Percentiles rank a stretch among this genome's conserved stretches.
These are phyloP conservation scores for Penicillium waksmanii DNA, from an alignment of 495 filamentous ascomycete genomes.

Conservation along the genomic window DNA sequence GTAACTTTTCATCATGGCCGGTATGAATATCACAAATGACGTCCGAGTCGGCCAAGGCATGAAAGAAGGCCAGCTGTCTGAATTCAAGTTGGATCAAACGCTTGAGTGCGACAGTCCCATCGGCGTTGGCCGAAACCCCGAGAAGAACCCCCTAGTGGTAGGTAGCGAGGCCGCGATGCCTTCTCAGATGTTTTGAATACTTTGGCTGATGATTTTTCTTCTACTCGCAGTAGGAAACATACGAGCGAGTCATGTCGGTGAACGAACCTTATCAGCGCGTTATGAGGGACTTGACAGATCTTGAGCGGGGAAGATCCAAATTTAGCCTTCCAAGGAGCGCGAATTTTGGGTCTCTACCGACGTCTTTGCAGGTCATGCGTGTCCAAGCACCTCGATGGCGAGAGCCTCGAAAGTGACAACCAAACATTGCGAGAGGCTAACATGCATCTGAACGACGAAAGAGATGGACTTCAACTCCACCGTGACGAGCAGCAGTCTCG, in stretches of 20 bases:
- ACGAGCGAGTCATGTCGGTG: neutral
- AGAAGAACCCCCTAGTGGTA: too few relatives aligned
- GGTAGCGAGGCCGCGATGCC: too few relatives aligned
- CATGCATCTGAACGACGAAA: conserved; percentile 10
- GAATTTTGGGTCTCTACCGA: conserved; percentile 8
- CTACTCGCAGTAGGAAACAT: too few relatives aligned
- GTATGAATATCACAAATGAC: too few relatives aligned
- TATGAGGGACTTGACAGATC: neutral
- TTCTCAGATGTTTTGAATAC: too few relatives aligned
- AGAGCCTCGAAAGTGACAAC: conserved; percentile 9
- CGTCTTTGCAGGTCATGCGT: conserved; percentile 13
- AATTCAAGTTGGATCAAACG: too few relatives aligned
- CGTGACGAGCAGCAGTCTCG: conserved; percentile 14
- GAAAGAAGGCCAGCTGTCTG: too few relatives aligned
- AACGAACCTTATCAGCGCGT: conserved; percentile 7
- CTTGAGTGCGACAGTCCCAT: too few relatives aligned
- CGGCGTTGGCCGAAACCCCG: too few relatives aligned
- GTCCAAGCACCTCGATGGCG: conserved; percentile 9
- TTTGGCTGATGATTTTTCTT: too few relatives aligned
- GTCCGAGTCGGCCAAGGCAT: too few relatives aligned
- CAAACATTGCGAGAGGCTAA: conserved; percentile 6
- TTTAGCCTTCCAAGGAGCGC: conserved; percentile 10
- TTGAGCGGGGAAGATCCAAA: conserved; percentile 17
- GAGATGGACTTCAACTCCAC: conserved; percentile 12
- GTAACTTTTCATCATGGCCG: too few relatives aligned